Percentiles rank a stretch among this genome's conserved stretches.
Conservation (phyloP, 1,139 yeast species). For the Citeromyces hawaiiensis region DNA sequence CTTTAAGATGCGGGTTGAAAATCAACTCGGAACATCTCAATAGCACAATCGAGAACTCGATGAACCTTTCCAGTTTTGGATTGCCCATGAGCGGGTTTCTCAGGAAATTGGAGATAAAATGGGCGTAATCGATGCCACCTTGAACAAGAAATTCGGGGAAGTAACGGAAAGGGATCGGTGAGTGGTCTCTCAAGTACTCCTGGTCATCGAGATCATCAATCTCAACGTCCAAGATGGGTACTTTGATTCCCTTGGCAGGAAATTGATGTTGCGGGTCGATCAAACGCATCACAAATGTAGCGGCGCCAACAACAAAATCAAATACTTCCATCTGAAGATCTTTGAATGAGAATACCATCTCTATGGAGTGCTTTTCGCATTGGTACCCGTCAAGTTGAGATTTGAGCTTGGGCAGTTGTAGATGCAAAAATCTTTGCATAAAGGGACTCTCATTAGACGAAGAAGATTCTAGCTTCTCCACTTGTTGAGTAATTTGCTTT, state of each 20-base stretch:
- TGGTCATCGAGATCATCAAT: constrained; percentile 57
- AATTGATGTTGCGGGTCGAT: constrained; percentile 59
- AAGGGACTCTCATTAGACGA: constrained; percentile 14
- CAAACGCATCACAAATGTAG: constrained; percentile 55
- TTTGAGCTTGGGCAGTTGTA: constrained; percentile 14
- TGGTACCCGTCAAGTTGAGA: constrained; percentile 17
- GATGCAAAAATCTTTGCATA: constrained; percentile 15
- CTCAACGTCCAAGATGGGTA: constrained; percentile 47
- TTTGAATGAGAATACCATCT: constrained; percentile 44
- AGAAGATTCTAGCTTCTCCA: constrained; percentile 11
- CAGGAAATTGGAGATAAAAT: constrained; percentile 45
- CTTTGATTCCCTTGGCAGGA: constrained; percentile 38
- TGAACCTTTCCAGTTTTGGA: constrained; percentile 38
- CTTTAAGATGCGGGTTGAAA: constrained; percentile 88
- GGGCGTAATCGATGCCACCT: constrained; percentile 66
- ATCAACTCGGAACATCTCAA: constrained; percentile 77
- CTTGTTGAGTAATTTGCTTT: constrained; percentile 36
- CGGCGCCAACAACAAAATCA: constrained; percentile 66
- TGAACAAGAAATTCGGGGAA: constrained; percentile 83
- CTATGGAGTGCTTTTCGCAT: constrained; percentile 37
- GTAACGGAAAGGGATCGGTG: constrained; percentile 71
- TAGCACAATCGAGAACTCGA: constrained; percentile 61
- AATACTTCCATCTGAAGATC: constrained; percentile 50
- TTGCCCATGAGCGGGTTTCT: constrained; percentile 48
- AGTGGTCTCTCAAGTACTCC: constrained; percentile 46